phyloP scores from a whole-genome alignment of 495 filamentous ascomycete genomes.

The Neurospora tetrasperma region DNA sequence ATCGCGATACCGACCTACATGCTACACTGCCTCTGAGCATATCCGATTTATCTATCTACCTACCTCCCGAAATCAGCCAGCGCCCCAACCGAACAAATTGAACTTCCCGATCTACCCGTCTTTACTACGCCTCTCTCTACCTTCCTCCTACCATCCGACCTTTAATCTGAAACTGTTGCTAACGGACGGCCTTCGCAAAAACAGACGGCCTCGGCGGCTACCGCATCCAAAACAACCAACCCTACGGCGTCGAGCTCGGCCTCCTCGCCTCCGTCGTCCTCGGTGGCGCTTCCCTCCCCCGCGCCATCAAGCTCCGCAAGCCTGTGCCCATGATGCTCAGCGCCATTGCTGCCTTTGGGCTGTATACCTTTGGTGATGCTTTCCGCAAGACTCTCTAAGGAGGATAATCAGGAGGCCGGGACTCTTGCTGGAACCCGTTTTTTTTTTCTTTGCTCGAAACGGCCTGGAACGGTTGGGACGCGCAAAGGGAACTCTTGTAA shows the following conservation, averaged over 20 bases:
- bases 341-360: constrained; percentile 47
- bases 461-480: too few relatives aligned
- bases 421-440: too few relatives aligned
- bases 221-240: constrained; percentile 52
- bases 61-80: neutral
- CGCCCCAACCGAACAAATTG: neutral
- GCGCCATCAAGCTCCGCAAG: constrained; percentile 71
- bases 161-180: neutral
- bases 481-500: too few relatives aligned
- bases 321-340: constrained; percentile 66
- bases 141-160: neutral
- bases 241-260: constrained; percentile 65
- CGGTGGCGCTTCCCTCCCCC: constrained; percentile 70
- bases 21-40: too few relatives aligned
- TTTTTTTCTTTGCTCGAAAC: too few relatives aligned
- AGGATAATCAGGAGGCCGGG: too few relatives aligned
- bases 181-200: neutral
- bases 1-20: neutral
- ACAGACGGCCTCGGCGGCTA: constrained; percentile 57
- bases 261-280: constrained; percentile 73
- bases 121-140: neutral
- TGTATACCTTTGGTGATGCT: constrained; percentile 51
- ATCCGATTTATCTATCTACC: too few relatives aligned
- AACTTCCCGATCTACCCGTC: neutral
- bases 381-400: constrained; percentile 28